Conservation (phyloP, 768 basidiomycete species). For the Podaxis sp. region DNA sequence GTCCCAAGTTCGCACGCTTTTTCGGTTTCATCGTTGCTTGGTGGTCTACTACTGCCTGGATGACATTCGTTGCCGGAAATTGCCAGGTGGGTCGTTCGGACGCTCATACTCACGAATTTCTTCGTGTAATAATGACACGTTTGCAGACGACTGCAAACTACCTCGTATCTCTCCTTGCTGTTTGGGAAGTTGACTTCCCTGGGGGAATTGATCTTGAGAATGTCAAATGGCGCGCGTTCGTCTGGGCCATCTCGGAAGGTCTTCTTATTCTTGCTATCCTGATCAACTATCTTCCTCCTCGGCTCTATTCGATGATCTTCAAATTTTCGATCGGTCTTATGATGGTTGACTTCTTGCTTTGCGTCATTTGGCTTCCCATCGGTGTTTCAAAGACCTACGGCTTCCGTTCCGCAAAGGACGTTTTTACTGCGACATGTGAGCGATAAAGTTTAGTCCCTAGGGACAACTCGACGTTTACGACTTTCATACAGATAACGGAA, state of each 20-base stretch:
- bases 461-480: background rate
- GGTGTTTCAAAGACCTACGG: slow-evolving; percentile 89
- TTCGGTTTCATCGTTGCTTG: slow-evolving; percentile 89
- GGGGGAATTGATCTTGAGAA: slow-evolving; percentile 72
- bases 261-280: slow-evolving; percentile 70
- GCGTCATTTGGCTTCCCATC: slow-evolving; percentile 90
- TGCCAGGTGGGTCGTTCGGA: slow-evolving; percentile 59
- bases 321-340: slow-evolving; percentile 71
- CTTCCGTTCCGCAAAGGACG: slow-evolving; percentile 80
- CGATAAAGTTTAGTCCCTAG: slow-evolving; percentile 11
- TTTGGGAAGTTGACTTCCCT: slow-evolving; percentile 82
- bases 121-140: slow-evolving; percentile 2
- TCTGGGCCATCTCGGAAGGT: slow-evolving; percentile 81
- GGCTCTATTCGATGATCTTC: slow-evolving; percentile 74
- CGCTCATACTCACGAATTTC: background rate
- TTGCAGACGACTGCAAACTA: slow-evolving; percentile 84
- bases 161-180: slow-evolving; percentile 77
- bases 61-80: slow-evolving; percentile 88
- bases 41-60: slow-evolving; percentile 97
- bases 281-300: slow-evolving; percentile 85
- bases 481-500: slow-evolving; percentile 70
- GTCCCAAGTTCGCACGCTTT: slow-evolving; percentile 82
- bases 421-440: slow-evolving; percentile 80
- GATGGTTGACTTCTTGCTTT: slow-evolving; percentile 85
- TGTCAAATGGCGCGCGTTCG: slow-evolving; percentile 82